These are phyloP conservation scores for Ascosphaera apis DNA, from an alignment of 2,329 filamentous ascomycete genomes.

Conservation along the genomic window DNA sequence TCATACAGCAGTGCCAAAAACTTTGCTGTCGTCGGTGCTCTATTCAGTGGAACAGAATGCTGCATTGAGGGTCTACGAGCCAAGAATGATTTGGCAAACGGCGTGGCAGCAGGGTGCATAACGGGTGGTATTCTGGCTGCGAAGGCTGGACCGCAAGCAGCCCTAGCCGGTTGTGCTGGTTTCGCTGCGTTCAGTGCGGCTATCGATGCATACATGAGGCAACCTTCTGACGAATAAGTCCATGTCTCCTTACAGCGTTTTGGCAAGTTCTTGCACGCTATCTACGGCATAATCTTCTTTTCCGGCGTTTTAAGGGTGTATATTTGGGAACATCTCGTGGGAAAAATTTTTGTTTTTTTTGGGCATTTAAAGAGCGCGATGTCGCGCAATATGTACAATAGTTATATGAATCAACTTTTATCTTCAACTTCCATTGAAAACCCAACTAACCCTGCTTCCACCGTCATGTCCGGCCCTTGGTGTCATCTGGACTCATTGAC, in stretches of 20 bases:
- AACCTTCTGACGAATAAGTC: constrained; percentile 41
- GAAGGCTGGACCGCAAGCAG: constrained; percentile 72
- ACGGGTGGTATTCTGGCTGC: constrained; percentile 75
- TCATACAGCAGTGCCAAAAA: constrained; percentile 74
- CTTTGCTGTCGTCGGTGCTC: constrained; percentile 77
- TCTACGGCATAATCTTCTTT: no score
- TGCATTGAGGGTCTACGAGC: constrained; percentile 74
- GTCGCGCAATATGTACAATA: no score
- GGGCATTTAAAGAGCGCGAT: no score
- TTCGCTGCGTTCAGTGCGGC: constrained; percentile 85
- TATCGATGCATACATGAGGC: constrained; percentile 78
- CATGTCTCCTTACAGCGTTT: no score
- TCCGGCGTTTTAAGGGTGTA: not conserved
- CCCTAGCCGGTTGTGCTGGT: constrained; percentile 65
- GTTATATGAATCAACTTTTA: no score
- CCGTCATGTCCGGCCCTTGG: no score
- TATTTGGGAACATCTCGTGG: constrained; percentile 5
- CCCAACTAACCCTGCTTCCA: no score
- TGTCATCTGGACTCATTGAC: no score
- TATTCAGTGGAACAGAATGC: constrained; percentile 87
- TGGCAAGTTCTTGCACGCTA: no score
- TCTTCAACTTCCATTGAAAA: no score
- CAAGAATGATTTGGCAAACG: constrained; percentile 84
- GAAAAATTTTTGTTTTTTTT: no score
- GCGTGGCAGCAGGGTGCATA: constrained; percentile 66